Evolutionary conservation across 257 asterid species (phyloP).

Genomic region (Solanum dulcamara): DNA sequence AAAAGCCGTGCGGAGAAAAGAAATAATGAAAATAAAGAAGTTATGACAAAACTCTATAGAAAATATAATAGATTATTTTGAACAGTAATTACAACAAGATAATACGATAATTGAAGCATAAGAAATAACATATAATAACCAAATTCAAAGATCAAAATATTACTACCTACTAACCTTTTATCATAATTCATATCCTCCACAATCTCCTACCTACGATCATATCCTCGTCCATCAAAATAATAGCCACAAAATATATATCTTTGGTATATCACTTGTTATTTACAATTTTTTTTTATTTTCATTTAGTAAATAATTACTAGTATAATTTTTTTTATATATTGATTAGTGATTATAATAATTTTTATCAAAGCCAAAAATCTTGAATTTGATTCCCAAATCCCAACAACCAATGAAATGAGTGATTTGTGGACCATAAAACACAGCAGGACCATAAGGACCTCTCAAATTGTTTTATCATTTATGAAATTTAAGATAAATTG

Average conservation of each 20-base stretch:
- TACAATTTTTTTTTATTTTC: no score
- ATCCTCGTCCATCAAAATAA: not conserved
- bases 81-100: not conserved
- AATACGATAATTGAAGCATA: not conserved
- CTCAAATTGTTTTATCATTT: no score
- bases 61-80: not conserved
- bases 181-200: not conserved
- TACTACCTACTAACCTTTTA: no score
- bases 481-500: no score
- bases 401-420: no score
- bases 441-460: no score
- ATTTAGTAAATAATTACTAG: no score
- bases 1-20: not conserved
- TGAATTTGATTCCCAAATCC: no score
- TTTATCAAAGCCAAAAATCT: no score
- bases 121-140: not conserved
- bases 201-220: accelerated
- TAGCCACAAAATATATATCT: not conserved
- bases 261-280: not conserved
- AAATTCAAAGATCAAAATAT: not conserved
- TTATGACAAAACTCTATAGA: not conserved
- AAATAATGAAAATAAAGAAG: not conserved
- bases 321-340: no score
- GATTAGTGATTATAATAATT: no score
- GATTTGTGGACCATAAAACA: not conserved